Evolutionary conservation across 495 filamentous ascomycete genomes (phyloP).

Genomic region (Massariosphaeria phaeospora): DNA sequence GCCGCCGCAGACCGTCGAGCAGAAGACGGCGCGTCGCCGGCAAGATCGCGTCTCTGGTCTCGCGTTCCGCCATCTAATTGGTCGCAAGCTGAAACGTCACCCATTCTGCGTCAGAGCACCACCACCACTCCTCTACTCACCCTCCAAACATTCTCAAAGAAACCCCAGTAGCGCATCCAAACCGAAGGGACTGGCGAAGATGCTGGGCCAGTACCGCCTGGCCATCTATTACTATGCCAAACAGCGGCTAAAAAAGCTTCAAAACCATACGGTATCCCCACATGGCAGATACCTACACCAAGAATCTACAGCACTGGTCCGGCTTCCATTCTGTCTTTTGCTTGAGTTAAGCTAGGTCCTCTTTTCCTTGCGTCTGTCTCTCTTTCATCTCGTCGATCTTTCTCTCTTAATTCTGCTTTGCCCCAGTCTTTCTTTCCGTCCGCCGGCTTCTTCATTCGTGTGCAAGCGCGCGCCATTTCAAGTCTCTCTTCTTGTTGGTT

Average conservation of each 20-base stretch:
- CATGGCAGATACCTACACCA: no score
- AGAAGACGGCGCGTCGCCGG: background rate
- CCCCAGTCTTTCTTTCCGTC: slow-evolving; percentile 6
- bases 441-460: slow-evolving; percentile 8
- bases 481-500: slow-evolving; percentile 4
- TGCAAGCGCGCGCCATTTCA: slow-evolving; percentile 20
- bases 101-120: slow-evolving; percentile 1
- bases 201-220: slow-evolving; percentile 26
- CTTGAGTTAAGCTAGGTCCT: slow-evolving; percentile 15
- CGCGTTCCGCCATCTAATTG: slow-evolving; percentile 2
- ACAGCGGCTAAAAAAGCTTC: slow-evolving; percentile 34
- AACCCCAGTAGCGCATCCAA: slow-evolving; percentile 16
- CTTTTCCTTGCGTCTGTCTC: slow-evolving; percentile 6
- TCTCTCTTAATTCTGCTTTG: slow-evolving; percentile 21
- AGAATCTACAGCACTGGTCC: no score
- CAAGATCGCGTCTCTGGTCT: no score
- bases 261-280: slow-evolving; percentile 21
- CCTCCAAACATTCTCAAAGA: background rate
- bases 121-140: slow-evolving; percentile 16
- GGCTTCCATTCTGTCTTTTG: slow-evolving; percentile 21
- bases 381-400: slow-evolving; percentile 26
- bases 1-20: background rate
- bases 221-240: slow-evolving; percentile 25
- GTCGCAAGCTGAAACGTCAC: slow-evolving; percentile 1
- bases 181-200: slow-evolving; percentile 10